Conservation (phyloP, 169 alveolate species). For the Plasmodium cynomolgi region DNA sequence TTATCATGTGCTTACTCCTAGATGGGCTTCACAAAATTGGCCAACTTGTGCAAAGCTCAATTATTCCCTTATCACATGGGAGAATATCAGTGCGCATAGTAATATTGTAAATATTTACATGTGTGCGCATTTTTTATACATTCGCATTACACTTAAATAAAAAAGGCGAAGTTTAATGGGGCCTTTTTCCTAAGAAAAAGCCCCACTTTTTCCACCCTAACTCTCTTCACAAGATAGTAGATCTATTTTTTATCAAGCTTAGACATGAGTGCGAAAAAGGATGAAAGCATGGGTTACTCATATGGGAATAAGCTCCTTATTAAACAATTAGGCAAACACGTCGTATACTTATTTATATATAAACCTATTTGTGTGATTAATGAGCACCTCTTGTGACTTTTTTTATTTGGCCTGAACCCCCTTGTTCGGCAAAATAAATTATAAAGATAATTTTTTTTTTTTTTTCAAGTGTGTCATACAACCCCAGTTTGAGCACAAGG, state of each 20-base stretch:
- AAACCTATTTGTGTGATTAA: neutral
- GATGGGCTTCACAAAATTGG: neutral
- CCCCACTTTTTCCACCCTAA: neutral
- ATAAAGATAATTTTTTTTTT: neutral
- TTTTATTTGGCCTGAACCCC: neutral
- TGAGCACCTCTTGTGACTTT: neutral
- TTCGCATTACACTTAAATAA: neutral
- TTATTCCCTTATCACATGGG: too few relatives aligned
- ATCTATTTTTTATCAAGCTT: neutral
- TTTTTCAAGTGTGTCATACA: neutral
- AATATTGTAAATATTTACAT: neutral
- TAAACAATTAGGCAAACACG: neutral
- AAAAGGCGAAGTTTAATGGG: neutral
- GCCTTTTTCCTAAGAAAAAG: too few relatives aligned
- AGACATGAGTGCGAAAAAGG: neutral
- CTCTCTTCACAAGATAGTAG: neutral
- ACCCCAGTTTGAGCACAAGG: neutral
- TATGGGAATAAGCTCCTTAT: neutral
- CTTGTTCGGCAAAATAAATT: neutral
- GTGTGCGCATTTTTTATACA: neutral
- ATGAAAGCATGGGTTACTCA: neutral
- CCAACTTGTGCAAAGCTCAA: neutral
- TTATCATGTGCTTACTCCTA: neutral
- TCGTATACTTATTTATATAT: neutral
- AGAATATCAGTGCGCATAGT: neutral